These are phyloP conservation scores for Codiaeum variegatum DNA, from an alignment of 441 rosid genomes.

Conservation along the genomic window DNA sequence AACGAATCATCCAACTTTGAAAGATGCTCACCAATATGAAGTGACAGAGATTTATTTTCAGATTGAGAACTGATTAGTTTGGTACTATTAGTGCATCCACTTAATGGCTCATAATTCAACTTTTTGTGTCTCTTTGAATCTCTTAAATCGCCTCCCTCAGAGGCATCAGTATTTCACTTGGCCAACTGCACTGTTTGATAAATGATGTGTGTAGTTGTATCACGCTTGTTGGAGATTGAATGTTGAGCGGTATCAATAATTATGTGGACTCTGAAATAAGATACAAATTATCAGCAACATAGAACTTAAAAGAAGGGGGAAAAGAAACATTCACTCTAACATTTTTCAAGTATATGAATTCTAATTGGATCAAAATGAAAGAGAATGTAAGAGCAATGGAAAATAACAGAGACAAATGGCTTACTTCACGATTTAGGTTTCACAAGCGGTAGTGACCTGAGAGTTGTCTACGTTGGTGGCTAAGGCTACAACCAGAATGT, in stretches of 20 bases:
- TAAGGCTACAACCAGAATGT: slow-evolving; percentile 78
- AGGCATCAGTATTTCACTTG: slow-evolving; percentile 27
- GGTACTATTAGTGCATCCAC: slow-evolving; percentile 8
- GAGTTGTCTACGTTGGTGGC: slow-evolving; percentile 70
- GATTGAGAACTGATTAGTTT: slow-evolving; percentile 19
- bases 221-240: too few species aligned
- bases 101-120: slow-evolving; percentile 29
- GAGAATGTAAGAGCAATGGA: too few species aligned
- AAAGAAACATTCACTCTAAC: too few species aligned
- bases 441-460: slow-evolving; percentile 85
- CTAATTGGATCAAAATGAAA: too few species aligned
- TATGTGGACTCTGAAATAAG: slow-evolving; percentile 35
- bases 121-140: slow-evolving; percentile 53
- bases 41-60: slow-evolving; percentile 9
- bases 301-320: neutral
- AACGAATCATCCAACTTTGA: slow-evolving; percentile 20
- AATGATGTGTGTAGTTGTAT: too few species aligned
- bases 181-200: slow-evolving; percentile 19
- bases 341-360: too few species aligned
- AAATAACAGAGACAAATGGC: too few species aligned
- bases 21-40: slow-evolving; percentile 20
- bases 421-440: too few species aligned
- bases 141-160: slow-evolving; percentile 31
- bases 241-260: too few species aligned
- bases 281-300: neutral